Evolutionary conservation across 2,329 filamentous ascomycete genomes (phyloP), one percentile per base, ranked within the genome.

Genomic region (Macrophomina phaseolina): DNA sequence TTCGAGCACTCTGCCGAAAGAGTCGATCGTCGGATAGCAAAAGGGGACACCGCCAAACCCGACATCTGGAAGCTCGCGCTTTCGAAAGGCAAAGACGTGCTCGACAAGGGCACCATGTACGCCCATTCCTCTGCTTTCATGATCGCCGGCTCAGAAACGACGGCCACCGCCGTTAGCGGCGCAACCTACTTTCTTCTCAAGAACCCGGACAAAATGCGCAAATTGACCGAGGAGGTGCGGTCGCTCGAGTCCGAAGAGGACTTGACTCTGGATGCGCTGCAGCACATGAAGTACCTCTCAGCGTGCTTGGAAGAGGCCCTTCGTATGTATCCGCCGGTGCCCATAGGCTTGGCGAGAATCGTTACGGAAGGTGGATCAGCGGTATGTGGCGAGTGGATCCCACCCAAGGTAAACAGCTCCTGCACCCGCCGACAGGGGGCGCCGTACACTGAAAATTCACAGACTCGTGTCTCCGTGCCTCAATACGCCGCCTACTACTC

Each of bases 121-220:
- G 40, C 36, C 8, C 51, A 53, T 11, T 36, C 49, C 6, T 40
- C 46, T 5, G 8, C 32, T 7, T 55, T 64, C 38, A 73, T 79
- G 16, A 68, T 77, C 14, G 80, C 75, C 0, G 81, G 80, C 0
- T 76, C 74, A 0, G 80, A 82, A 55, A 82, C 80, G 1, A 81
- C 79, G 0, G 79, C 80, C 1, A 78, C 79, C 0, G 68, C 76
- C 7, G 68, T 82, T 2, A 70, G 74, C 0, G 80, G 79, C 1
- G 70, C 74, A 0, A 77, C 76, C 0, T 82, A 76, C 52, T 71
- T 76, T 1, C 71, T 84, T 0, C 68, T 79, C 11, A 62, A 49
- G 38, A 46, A 68, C n/a, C 28, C 64, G 1, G 32, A 30, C 4
- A 62, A 28, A 6, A 9, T 60, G n/a, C 9, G n/a, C 4, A 61